Conservation (phyloP, 108 stramenopile species). For the Discostella pseudostelligera region DNA sequence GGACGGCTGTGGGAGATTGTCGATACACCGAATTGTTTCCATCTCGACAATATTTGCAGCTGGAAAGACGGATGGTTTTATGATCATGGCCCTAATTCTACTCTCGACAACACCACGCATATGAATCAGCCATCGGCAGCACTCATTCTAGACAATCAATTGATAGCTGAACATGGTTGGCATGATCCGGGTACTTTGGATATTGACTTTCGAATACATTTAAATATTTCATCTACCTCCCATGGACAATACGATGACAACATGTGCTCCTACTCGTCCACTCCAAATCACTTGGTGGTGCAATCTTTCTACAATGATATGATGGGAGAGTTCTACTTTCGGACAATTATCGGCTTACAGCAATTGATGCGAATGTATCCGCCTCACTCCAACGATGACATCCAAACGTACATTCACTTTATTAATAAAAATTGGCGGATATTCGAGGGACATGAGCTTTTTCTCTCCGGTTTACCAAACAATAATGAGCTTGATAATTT, state of each 20-base stretch:
- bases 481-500: conserved; percentile 27
- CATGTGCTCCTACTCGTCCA: conserved; percentile 21
- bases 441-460: conserved; percentile 37
- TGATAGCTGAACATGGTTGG: conserved; percentile 11
- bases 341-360: conserved; percentile 32
- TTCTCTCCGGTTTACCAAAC: conserved; percentile 28
- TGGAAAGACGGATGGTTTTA: too few relatives aligned
- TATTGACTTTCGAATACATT: conserved; percentile 26
- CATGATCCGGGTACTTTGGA: background rate
- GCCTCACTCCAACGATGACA: conserved; percentile 5
- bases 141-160: too few relatives aligned
- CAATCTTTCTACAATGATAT: conserved; percentile 49
- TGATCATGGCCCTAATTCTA: too few relatives aligned
- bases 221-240: conserved; percentile 32
- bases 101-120: too few relatives aligned
- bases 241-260: background rate
- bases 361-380: conserved; percentile 30
- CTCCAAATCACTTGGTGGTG: conserved; percentile 35
- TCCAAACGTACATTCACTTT: conserved; percentile 33
- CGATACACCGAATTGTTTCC: too few relatives aligned
- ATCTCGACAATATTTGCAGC: too few relatives aligned
- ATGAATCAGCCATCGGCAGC: too few relatives aligned
- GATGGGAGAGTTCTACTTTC: conserved; percentile 50
- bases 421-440: conserved; percentile 8
- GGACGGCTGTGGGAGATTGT: too few relatives aligned